Base-by-base conservation (phyloP, 2,329 filamentous ascomycete genomes). In the Penicillium psychrosexuale region DNA sequence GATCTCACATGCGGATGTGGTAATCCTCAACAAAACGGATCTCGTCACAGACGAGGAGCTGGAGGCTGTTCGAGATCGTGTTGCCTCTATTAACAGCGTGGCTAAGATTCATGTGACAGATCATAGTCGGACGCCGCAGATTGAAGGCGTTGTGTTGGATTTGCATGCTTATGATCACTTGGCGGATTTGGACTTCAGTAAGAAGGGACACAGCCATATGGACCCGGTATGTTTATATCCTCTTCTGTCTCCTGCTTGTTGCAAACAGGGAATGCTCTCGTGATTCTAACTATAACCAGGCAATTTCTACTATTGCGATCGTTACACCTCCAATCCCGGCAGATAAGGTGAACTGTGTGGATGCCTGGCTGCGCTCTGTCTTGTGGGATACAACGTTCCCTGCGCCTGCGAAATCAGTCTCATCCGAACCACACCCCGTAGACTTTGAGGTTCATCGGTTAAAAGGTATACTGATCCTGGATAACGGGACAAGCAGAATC, bases 1-100 rank as follows among this genome's bases (percentile, higher is more conserved):
- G 68, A 96, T 99, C 57, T 97, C 91, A 1, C 93, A 99, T 67
- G 94, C 94, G 7, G 94, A 99, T 74, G 91, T 97, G 8, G 83
- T 99, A 42, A 84, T 99, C 37, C 84, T 99, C 64, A 99, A 99
- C 77, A 99, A 99, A 73, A 81, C 87, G 3, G 94, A 99, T 69
- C 79, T 97, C 3, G 91, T 97, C 3, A 84, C 81, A 6, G 71
- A 81, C 1, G 76, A 82, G 7, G 85, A 96, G 65, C 80, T 97
- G 1, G 74, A 83, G n/a, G 74, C 69, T 0, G 89, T 97, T 8
- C 82, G 80, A 59, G 79, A 83, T 15, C 83, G 94, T 43, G 86
- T 97, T 50, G 78, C 82, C 51, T 88, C 90, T 5, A 97, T 99
- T 72, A 99, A 99, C 69, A 88, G 89, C 0, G 79, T 97, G 2